phyloP scores from a whole-genome alignment of 352 stramenopile species.

The Pythium brassicae region DNA sequence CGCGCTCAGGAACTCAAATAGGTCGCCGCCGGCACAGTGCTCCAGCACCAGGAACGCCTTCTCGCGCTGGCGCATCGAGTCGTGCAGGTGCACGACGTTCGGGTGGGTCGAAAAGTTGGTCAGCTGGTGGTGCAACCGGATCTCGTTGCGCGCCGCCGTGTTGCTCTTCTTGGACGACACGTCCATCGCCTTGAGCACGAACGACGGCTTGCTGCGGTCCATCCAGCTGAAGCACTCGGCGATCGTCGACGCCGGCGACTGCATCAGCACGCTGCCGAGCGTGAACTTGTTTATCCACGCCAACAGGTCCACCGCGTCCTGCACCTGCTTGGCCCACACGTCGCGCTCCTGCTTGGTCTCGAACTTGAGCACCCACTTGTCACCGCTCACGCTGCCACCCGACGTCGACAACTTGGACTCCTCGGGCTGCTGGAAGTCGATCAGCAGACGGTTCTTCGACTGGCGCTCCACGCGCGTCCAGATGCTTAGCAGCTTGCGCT shows the following conservation, averaged over 20 bases:
- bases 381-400: conserved; percentile 15
- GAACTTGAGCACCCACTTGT: conserved; percentile 72
- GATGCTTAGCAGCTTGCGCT: conserved; percentile 56
- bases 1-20: conserved; percentile 56
- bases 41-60: conserved; percentile 62
- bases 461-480: conserved; percentile 55
- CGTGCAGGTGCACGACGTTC: conserved; percentile 60
- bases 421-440: conserved; percentile 50
- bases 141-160: conserved; percentile 50
- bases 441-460: conserved; percentile 62
- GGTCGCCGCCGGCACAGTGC: conserved; percentile 54
- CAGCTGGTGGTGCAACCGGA: conserved; percentile 58
- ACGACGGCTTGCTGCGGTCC: conserved; percentile 47
- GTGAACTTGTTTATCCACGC: conserved; percentile 73
- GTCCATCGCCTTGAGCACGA: conserved; percentile 63
- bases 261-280: conserved; percentile 47
- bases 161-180: conserved; percentile 43
- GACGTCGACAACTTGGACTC: conserved; percentile 20
- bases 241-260: conserved; percentile 48
- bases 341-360: conserved; percentile 71
- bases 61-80: conserved; percentile 60
- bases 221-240: conserved; percentile 65
- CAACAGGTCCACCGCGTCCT: conserved; percentile 62
- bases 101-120: conserved; percentile 66
- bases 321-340: conserved; percentile 51